Evolutionary conservation across 352 stramenopile genomes (phyloP), one percentile per base, ranked within the genome.

Genomic region (Aphanomyces euteiches): DNA sequence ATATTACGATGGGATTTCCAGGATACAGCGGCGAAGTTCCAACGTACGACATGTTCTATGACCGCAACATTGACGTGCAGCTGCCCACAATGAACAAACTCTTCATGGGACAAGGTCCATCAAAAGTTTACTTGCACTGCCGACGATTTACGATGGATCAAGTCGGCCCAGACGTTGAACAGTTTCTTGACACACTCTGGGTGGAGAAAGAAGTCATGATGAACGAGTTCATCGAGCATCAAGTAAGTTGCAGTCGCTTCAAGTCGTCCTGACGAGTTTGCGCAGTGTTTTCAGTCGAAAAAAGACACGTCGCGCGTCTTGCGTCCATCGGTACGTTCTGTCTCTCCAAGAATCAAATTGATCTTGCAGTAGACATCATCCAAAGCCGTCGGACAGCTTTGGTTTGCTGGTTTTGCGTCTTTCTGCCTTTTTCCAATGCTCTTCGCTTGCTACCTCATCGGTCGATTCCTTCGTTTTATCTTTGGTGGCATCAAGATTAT

Each of bases 1-100:
- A 91, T 75, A 66, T 88, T 1, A 90, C 83, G 19, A 84, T 87
- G 50, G 75, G 28, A 15, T 73, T 57, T 54, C 38, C 47, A 19
- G 28, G 43, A 4, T 72, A 66, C 72, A 57, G 50, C 38, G 50
- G 65, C 17, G 61, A 66, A 57, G 72, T 68, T 28, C 78, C 78
- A 0, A 78, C 75, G 15, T 84, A 68, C 63, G 73, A 78, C 21
- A 79, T 79, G 72, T 73, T 75, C 28, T 84, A 79, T 65, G 64
- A 57, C 17, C 69, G 78, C n/a, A 67, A 77, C n/a, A 63, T 57
- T 5, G 78, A 84, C 74, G 58, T 72, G 10, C 39, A 58, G 15
- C 56, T 84, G 40, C 78, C 78, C 6, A 45, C 13, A n/a, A 65
- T 71, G 56, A 50, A 61, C 39, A 53, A 71, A 10, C 10, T 71